Evolutionary conservation across 495 filamentous ascomycete genomes (phyloP), one percentile per base, ranked within the genome.

Genomic region (Lophium mytilinum): DNA sequence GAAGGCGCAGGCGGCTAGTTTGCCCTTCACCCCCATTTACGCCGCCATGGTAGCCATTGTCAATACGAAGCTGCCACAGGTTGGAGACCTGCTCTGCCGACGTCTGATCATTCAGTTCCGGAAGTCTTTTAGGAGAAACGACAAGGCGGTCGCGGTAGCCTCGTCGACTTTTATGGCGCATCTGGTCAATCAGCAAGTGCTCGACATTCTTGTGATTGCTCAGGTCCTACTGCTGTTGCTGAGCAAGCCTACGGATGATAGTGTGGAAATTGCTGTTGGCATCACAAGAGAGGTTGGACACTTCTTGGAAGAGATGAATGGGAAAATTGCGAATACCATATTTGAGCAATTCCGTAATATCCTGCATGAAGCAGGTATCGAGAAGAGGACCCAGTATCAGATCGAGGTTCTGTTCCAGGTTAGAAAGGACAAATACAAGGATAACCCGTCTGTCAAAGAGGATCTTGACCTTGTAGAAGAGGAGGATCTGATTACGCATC

Each of bases 391-490:
- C 34, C 93, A 97, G 73, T 97, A 96, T 70, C 95, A 95, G 90
- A 94, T 99, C 58, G 93, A 99, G 68, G 92, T 96, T 9, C 75
- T 99, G 53, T 97, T 99, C 71, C 90, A 97, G 71, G 85, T 96
- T 35, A 83, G 93, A 51, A 97, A 96, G 71, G 93, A 97, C 69
- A 84, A 86, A 49, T 99, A 92, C 75, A 96, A 96, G 74, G 89
- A 97, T 65, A 89, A 96, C 59, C 89, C 82, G 7, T 84, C 89
- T 0, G 79, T 99, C 65, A 89, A 84, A 65, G 89, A 96, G 65
- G 94, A 97, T 66, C 76, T 99, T 35, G 93, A 99, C 73, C 70
- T 99, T 12, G 86, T 99, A 17, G 90, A 96, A 69, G 94, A 97
- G 66, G 92, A 96, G 66, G 93, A 99, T 65, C 92, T 96, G 60